Conservation (phyloP, 2,329 filamentous ascomycete genomes). For the Xylariaceae sp. region DNA sequence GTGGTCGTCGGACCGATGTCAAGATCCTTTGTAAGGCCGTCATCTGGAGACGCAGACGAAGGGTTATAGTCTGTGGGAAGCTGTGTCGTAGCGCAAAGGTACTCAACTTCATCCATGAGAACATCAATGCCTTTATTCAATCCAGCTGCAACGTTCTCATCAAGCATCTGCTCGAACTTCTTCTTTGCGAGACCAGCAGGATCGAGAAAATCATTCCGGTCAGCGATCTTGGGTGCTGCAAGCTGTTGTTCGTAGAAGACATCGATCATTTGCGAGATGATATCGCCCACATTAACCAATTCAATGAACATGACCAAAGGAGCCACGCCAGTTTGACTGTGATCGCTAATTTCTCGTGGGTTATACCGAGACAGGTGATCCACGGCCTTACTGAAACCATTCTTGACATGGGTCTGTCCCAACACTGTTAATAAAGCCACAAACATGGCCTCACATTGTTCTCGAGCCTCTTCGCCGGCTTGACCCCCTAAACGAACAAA, state of each 20-base stretch:
- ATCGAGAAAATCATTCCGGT: constrained; percentile 92
- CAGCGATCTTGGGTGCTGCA: constrained; percentile 73
- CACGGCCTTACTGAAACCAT: constrained; percentile 91
- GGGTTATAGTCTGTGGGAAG: constrained; percentile 88
- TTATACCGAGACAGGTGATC: constrained; percentile 88
- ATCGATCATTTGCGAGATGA: constrained; percentile 98
- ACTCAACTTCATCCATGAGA: constrained; percentile 97
- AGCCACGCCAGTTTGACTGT: constrained; percentile 70
- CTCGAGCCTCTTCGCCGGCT: constrained; percentile 74
- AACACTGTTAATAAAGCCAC: constrained; percentile 78
- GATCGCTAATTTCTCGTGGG: constrained; percentile 73
- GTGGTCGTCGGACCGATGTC: constrained; percentile 67
- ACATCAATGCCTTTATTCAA: constrained; percentile 98
- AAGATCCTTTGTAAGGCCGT: constrained; percentile 28
- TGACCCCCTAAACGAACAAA: constrained; percentile 79
- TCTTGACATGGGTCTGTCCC: constrained; percentile 80
- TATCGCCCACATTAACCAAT: constrained; percentile 93
- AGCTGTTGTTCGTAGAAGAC: constrained; percentile 98
- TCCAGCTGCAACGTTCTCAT: constrained; percentile 91
- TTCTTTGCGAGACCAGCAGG: constrained; percentile 93
- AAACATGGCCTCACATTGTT: constrained; percentile 89
- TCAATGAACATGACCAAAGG: constrained; percentile 95
- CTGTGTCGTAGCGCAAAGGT: constrained; percentile 85
- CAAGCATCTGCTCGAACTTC: constrained; percentile 97
- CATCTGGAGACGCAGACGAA: constrained; percentile 30